Percentiles rank a stretch among this genome's conserved stretches.
Evolutionary conservation across 352 stramenopile genomes (phyloP).

Genomic region (Pythium phragmiticola): DNA sequence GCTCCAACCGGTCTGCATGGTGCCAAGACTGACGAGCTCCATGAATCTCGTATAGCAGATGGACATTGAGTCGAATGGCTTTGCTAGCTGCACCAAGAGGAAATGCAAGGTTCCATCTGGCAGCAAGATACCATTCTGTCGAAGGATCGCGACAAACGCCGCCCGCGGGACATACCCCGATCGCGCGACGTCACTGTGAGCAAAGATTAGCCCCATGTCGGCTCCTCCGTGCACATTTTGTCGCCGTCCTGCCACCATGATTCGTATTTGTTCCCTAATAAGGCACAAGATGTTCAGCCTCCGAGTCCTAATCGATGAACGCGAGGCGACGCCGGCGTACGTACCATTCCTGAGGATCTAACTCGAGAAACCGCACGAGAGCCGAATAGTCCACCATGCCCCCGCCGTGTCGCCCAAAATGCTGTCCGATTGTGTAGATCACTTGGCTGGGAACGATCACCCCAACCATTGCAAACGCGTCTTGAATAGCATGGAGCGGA

Average conservation of each 20-base stretch:
- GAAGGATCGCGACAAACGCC: constrained; percentile 40
- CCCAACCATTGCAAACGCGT: constrained; percentile 45
- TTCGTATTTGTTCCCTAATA: constrained; percentile 47
- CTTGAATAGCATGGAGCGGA: constrained; percentile 41
- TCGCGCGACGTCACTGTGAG: constrained; percentile 38
- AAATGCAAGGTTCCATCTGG: constrained; percentile 48
- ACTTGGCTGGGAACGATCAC: constrained; percentile 37
- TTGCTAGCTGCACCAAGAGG: constrained; percentile 46
- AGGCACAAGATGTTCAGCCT: not conserved
- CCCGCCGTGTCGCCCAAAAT: constrained; percentile 30
- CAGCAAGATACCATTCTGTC: constrained; percentile 36
- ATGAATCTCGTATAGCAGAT: constrained; percentile 61
- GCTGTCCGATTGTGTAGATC: constrained; percentile 37
- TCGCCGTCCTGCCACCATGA: constrained; percentile 29
- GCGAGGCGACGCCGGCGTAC: constrained; percentile 26
- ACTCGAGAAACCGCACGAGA: constrained; percentile 44
- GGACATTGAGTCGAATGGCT: constrained; percentile 45
- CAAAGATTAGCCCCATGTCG: constrained; percentile 40
- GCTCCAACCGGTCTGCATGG: constrained; percentile 19
- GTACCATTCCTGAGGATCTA: constrained; percentile 57
- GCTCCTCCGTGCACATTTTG: constrained; percentile 34
- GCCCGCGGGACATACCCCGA: constrained; percentile 42
- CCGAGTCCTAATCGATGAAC: not conserved
- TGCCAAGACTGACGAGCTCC: constrained; percentile 40
- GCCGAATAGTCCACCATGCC: constrained; percentile 53